These are phyloP conservation scores for Aegilops sharonensis DNA, from an alignment of 176 grass and related monocot genomes.

Conservation along the genomic window DNA sequence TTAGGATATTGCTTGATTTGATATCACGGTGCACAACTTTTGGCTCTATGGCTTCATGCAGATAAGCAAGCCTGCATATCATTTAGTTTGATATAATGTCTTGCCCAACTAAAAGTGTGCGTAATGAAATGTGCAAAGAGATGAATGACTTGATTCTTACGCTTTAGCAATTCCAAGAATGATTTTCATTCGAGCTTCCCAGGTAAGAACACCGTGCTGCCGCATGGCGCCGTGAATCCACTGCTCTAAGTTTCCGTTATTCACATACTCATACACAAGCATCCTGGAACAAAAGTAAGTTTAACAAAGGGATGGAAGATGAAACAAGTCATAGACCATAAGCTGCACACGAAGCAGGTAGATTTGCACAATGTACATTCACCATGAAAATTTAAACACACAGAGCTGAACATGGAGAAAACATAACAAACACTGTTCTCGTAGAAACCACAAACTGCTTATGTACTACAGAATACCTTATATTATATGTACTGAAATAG, in stretches of 20 bases:
- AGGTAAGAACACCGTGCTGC: constrained; percentile 64
- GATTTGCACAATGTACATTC: background rate
- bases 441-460: background rate
- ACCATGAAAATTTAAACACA: background rate
- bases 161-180: constrained; percentile 76
- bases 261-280: constrained; percentile 87
- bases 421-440: background rate
- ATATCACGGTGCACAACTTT: constrained; percentile 96
- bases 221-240: constrained; percentile 87
- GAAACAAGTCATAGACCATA: background rate
- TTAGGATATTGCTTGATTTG: constrained; percentile 87
- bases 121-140: constrained; percentile 8
- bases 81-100: constrained; percentile 16
- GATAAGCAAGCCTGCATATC: constrained; percentile 68
- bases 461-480: background rate
- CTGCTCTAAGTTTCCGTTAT: constrained; percentile 87
- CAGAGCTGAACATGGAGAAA: background rate
- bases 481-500: background rate
- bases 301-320: background rate
- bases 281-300: constrained; percentile 49
- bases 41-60: constrained; percentile 90
- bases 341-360: background rate
- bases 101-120: background rate
- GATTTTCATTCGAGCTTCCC: constrained; percentile 84
- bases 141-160: constrained; percentile 34